Percentiles rank a stretch among this genome's conserved stretches.
phyloP scores from a whole-genome alignment of 2,329 filamentous ascomycete species.

The Fusarium redolens region DNA sequence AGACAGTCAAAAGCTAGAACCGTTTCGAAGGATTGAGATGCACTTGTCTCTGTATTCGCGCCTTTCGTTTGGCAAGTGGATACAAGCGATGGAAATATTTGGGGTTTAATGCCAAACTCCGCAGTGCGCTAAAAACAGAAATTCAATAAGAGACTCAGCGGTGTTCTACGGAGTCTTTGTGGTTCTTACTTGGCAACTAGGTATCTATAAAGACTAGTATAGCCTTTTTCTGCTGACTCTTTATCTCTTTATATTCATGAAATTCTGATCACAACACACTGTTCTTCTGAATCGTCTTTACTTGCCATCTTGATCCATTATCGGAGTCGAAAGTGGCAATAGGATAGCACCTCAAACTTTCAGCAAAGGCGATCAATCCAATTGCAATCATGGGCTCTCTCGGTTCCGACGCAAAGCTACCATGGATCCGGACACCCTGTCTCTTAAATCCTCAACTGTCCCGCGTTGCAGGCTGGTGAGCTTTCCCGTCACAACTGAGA shows the following conservation, averaged over 20 bases:
- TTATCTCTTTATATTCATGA: not conserved
- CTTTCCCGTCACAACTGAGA: slow-evolving; percentile 3
- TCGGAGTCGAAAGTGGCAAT: slow-evolving; percentile 1
- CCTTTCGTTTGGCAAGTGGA: slow-evolving; percentile 21
- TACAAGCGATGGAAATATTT: not conserved
- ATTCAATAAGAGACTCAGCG: not conserved
- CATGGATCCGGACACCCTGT: slow-evolving; percentile 79
- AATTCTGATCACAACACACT: not conserved
- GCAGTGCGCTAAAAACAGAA: slow-evolving; percentile 1
- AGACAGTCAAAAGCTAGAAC: not conserved
- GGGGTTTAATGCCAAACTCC: not conserved
- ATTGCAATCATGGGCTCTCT: slow-evolving; percentile 55
- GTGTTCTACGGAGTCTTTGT: not conserved
- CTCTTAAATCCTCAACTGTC: slow-evolving; percentile 75
- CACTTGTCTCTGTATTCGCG: not conserved
- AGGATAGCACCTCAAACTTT: not conserved
- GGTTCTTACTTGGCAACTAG: not conserved
- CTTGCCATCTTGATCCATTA: not conserved
- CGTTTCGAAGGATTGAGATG: slow-evolving; percentile 7
- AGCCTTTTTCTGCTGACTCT: not conserved
- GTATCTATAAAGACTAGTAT: not conserved
- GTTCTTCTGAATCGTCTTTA: not conserved
- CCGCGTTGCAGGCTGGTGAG: slow-evolving; percentile 77
- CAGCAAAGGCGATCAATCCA: not conserved
- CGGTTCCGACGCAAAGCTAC: slow-evolving; percentile 54